A percentile compares a stretch with the other conserved stretches of the same genome.
Conservation (phyloP, 305 asterid species). For the Plantago rigida region DNA sequence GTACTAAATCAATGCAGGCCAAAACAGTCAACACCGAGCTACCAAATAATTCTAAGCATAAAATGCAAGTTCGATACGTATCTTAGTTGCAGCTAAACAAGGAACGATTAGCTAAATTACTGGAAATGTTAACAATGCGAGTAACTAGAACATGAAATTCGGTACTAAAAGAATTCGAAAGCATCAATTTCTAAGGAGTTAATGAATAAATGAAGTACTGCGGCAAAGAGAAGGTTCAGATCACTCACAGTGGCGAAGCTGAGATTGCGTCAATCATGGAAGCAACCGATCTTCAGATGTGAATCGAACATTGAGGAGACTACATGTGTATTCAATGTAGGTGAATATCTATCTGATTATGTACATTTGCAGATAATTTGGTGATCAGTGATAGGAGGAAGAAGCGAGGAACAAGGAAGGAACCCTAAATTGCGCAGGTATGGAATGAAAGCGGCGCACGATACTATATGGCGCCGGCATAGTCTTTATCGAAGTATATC, state of each 20-base stretch:
- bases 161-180: no score
- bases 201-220: not conserved
- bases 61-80: not conserved
- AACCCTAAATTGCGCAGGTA: constrained; percentile 83
- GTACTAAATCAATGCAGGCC: constrained; percentile 16
- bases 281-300: constrained; percentile 29
- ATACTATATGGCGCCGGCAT: constrained; percentile 46
- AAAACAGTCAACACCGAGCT: not conserved
- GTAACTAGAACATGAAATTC: no score
- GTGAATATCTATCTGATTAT: not conserved
- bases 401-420: constrained; percentile 19
- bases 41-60: not conserved
- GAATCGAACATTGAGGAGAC: constrained; percentile 22
- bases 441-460: constrained; percentile 53
- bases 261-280: constrained; percentile 23
- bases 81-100: not conserved
- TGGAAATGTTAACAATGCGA: not conserved
- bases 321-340: constrained; percentile 7
- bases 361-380: not conserved
- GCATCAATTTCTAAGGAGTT: no score
- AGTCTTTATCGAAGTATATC: no score
- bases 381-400: constrained; percentile 28
- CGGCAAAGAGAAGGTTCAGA: not conserved
- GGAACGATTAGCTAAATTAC: not conserved
- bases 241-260: constrained; percentile 2